Base-by-base conservation (phyloP, 1,139 yeast species). In the Saccharomyces hybrid region DNA sequence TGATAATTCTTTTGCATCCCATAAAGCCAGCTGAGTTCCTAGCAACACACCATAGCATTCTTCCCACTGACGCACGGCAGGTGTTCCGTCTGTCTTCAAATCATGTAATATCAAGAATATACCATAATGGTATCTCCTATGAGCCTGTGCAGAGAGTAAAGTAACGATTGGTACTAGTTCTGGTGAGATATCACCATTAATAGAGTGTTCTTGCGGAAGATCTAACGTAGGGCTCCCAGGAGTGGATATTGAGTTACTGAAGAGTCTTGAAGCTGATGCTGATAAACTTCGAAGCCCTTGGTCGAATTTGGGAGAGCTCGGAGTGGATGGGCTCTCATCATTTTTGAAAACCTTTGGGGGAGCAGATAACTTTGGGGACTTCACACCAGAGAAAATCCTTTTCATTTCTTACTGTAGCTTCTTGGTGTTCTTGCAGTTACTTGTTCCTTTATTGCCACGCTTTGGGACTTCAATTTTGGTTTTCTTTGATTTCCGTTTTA, bases 11-110 rank as follows among this genome's bases (percentile, higher is more conserved):
- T 84, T 84, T 1, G 96, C 95, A 69, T 89, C 90, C 96, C 97
- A 91, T 61, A 88, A 81, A 0, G 97, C 95, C 57, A 93, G 73
- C 63, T 90, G 96, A 57, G 89, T 88, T n/a, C 99, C 99, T 8
- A 89, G 82, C 50, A 93, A 75, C 28, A 88, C 89, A 49, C 96
- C 98, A 69, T 86, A 91, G 20, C 89, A 96, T 69, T 93, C 96
- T 56, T 79, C 78, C 99, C 98, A 85, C 75, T 80, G 80, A 52
- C 97, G 77, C 53, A 85, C 89, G 2, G 78, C 76, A 0, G 96
- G 93, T 58, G 85, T 81, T 8, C 98, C 99, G 62, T 90, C 96
- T 14, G 87, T 81, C 64, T 83, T 83, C 61, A 86, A 73, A 63
- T 86, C 93, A 62, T 84, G 82, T 59, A 85, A 74, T 16, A 86